Evolutionary conservation across 2,329 filamentous ascomycete genomes (phyloP), one percentile per base, ranked within the genome.

Genomic region (Epichloe scottii): DNA sequence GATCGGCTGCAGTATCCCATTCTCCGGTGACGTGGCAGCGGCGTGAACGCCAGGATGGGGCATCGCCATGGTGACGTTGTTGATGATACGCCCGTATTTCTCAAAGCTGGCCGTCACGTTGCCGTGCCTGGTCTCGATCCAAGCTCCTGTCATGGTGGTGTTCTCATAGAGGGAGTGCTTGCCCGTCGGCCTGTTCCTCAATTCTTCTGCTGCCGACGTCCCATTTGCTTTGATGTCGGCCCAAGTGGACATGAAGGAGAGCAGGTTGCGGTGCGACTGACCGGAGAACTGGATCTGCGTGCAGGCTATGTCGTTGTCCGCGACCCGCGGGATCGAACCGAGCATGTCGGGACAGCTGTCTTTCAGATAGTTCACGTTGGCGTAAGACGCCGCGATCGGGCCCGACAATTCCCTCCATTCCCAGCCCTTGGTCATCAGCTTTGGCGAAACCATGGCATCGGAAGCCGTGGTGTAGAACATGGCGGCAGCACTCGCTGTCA

Each of bases 401-500:
- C 82, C 84, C 12, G 68, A 63, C 34, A 90, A 60, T 0, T 70
- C 58, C 50, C 60, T 70, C 1, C 63, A 53, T 41, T 82, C 65
- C 68, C 75, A 77, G 1, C 63, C 61, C 0, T 81, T 78, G 54
- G 76, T 77, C 49, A 76, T 81, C 6, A 91, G 71, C 58, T 86
- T 84, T 0, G 87, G 87, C 3, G 85, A 76, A 0, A 91, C 84
- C 59, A 91, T 70, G 8, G 85, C 82, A 55, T 88, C 84, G 0
- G 84, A 84, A 0, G 87, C 87, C 2, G 85, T 85, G 0, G 84
- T 88, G 61, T 90, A 93, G 5, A 91, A 73, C 59, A 85, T 81
- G 0, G 82, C 79, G 1, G 81, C 71, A 2, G 89, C 54, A 0
- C 85, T 81, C 2, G 83, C 82, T 1, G 17, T n/a, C 14, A 91